Percentiles rank a stretch among this genome's conserved stretches.
Conservation (phyloP, 208 protist genomes). For the Acanthamoeba comandoni region DNA sequence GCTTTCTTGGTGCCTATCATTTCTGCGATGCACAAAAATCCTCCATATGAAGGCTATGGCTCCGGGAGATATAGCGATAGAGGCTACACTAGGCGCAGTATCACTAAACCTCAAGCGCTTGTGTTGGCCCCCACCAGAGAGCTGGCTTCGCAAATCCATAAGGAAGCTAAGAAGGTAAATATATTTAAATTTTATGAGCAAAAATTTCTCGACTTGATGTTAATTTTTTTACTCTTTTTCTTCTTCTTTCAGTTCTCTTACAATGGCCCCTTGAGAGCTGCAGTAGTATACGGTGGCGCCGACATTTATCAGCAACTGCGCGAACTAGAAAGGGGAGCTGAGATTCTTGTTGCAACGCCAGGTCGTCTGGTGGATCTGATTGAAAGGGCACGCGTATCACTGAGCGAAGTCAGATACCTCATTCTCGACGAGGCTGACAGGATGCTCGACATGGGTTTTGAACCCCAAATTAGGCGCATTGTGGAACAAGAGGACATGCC, state of each 20-base stretch:
- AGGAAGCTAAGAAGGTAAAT: constrained; percentile 91
- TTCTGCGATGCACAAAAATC: constrained; percentile 89
- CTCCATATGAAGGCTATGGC: constrained; percentile 47
- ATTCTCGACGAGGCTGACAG: constrained; percentile 98
- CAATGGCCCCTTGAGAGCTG: constrained; percentile 91
- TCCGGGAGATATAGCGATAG: not conserved
- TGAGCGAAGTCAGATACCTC: constrained; percentile 94
- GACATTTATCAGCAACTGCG: constrained; percentile 95
- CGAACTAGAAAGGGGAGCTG: constrained; percentile 95
- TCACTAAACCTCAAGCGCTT: constrained; percentile 92
- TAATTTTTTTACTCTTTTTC: constrained; percentile 15
- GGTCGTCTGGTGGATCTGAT: constrained; percentile 92
- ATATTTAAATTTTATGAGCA: no score
- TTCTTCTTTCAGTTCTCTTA: no score
- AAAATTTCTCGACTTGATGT: no score
- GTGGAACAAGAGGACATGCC: constrained; percentile 95
- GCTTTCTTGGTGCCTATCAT: constrained; percentile 98
- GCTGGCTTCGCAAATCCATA: constrained; percentile 96
- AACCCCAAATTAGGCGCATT: constrained; percentile 96
- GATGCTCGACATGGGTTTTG: constrained; percentile 99
- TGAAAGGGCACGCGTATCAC: constrained; percentile 92
- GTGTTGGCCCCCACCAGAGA: constrained; percentile 96
- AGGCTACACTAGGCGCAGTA: constrained; percentile 77
- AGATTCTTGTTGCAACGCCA: constrained; percentile 93
- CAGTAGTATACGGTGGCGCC: constrained; percentile 98